Conservation (phyloP, 1,139 yeast genomes). For the Taphrina betulina region DNA sequence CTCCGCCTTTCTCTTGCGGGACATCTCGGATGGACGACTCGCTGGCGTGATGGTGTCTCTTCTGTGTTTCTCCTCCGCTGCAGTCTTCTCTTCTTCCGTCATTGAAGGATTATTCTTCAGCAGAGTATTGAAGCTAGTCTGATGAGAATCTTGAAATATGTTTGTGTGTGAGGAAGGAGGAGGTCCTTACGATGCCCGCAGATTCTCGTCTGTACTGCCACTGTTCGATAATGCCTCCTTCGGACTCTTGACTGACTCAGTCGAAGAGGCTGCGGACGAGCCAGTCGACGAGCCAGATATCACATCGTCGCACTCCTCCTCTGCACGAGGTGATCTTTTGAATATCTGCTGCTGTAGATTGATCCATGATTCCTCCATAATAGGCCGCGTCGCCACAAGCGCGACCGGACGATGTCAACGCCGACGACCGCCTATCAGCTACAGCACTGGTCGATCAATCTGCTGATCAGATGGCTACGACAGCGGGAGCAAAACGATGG, state of each 20-base stretch:
- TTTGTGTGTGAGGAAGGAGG: not conserved
- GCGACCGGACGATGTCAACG: no score
- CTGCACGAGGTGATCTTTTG: not conserved
- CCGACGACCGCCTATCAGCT: no score
- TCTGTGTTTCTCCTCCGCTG: conserved; percentile 1
- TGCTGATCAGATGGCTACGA: no score
- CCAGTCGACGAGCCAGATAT: conserved; percentile 23
- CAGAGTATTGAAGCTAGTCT: conserved; percentile 11
- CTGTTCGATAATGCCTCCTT: not conserved
- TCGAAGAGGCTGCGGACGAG: conserved; percentile 15
- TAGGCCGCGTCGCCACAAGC: no score
- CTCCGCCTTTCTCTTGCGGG: not conserved
- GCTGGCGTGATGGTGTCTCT: conserved; percentile 21
- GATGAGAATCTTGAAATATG: not conserved
- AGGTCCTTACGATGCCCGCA: conserved; percentile 13
- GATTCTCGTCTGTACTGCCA: conserved; percentile 30
- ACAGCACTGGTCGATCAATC: no score
- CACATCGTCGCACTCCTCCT: conserved; percentile 28
- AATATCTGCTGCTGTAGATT: conserved; percentile 18
- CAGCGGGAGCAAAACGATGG: no score
- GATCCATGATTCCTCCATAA: conserved; percentile 24
- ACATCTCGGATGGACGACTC: not conserved
- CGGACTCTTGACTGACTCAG: conserved; percentile 7
- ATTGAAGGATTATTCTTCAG: not conserved
- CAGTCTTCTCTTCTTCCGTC: not conserved